Evolutionary conservation across 2,329 filamentous ascomycete species (phyloP).

Genomic region (Trichoderma sp.): DNA sequence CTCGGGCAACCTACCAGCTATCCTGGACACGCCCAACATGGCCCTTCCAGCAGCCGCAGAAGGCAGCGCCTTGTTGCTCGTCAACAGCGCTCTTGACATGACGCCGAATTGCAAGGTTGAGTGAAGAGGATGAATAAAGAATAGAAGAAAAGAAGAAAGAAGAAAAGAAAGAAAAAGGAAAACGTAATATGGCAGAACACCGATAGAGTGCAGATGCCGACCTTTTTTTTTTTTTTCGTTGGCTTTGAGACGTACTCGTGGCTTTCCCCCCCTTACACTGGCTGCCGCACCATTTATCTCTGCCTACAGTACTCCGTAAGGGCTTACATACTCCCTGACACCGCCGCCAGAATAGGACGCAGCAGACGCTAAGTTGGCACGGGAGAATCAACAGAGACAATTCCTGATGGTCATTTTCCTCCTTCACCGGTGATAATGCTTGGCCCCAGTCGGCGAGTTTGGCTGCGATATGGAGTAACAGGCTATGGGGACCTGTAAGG

Average conservation of each 20-base stretch:
- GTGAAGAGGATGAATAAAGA: not conserved
- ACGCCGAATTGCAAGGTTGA: conserved; percentile 22
- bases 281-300: not conserved
- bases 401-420: not conserved
- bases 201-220: too few species aligned
- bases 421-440: not conserved
- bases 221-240: too few species aligned
- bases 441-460: too few species aligned
- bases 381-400: not conserved
- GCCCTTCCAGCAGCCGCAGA: not conserved
- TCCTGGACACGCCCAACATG: conserved; percentile 1
- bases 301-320: too few species aligned
- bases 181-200: not conserved
- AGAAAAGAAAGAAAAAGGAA: not conserved
- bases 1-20: conserved; percentile 9
- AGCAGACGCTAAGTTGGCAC: not conserved
- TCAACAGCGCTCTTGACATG: conserved; percentile 15
- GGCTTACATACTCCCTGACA: not conserved
- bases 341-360: not conserved
- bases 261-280: not conserved
- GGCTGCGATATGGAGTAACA: too few species aligned
- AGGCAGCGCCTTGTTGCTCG: conserved; percentile 6
- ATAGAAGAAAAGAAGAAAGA: not conserved
- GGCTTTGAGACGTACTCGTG: conserved; percentile 1
- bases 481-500: not conserved